Evolutionary conservation across 2,329 filamentous ascomycete genomes (phyloP).

Genomic region (Cordyceps pruinosa): DNA sequence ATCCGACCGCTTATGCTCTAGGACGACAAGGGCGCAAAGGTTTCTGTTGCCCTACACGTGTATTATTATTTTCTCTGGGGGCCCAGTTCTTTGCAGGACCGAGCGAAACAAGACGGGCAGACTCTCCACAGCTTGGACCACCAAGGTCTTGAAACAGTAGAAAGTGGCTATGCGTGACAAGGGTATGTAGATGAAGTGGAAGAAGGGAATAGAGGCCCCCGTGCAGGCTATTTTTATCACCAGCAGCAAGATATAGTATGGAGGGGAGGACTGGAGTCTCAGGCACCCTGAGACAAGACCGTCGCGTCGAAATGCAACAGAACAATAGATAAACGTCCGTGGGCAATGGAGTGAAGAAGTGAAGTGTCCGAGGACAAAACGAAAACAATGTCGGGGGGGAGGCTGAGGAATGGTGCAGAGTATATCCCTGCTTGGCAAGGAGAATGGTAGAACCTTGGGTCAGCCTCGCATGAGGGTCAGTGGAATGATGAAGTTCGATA

Average conservation of each 20-base stretch:
- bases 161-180: slow-evolving; percentile 11
- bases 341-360: not conserved
- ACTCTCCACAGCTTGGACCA: slow-evolving; percentile 12
- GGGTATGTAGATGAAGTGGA: slow-evolving; percentile 4
- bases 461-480: slow-evolving; percentile 7
- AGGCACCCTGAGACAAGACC: slow-evolving; percentile 7
- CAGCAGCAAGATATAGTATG: slow-evolving; percentile 2
- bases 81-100: slow-evolving; percentile 13
- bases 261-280: not conserved
- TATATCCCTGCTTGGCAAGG: slow-evolving; percentile 7
- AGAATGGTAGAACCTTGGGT: not conserved
- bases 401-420: slow-evolving; percentile 10
- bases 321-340: slow-evolving; percentile 1
- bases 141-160: slow-evolving; percentile 11
- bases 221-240: slow-evolving; percentile 12
- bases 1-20: slow-evolving; percentile 12
- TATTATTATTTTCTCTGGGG: not conserved
- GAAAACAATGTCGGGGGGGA: not conserved
- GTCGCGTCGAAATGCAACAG: slow-evolving; percentile 4
- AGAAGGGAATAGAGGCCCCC: slow-evolving; percentile 5
- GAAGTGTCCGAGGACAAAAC: not conserved
- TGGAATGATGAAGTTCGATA: slow-evolving; percentile 9
- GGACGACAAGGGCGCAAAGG: slow-evolving; percentile 9
- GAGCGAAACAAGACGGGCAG: slow-evolving; percentile 11
- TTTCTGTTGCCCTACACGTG: slow-evolving; percentile 9